A percentile compares a stretch with the other conserved stretches of the same genome.
Evolutionary conservation across 805 yeast genomes (phyloP).

Genomic region (Saccharomycopsis fodiens): DNA sequence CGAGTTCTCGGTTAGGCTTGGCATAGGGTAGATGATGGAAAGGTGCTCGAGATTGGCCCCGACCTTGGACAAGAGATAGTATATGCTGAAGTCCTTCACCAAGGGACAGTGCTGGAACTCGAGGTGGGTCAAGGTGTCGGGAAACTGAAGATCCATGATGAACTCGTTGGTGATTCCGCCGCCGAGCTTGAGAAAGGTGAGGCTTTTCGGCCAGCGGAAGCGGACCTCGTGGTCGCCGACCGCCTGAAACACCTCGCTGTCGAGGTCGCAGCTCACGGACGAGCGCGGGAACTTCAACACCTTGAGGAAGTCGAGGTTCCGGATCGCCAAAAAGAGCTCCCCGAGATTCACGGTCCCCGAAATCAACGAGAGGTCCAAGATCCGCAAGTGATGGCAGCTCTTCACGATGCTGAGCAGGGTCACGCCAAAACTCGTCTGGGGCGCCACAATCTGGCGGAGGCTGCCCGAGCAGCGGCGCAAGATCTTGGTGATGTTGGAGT

Average conservation of each 20-base stretch:
- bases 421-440: slow-evolving; percentile 90
- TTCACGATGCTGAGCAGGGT: slow-evolving; percentile 81
- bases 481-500: slow-evolving; percentile 78
- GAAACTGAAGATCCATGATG: slow-evolving; percentile 61
- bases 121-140: slow-evolving; percentile 57
- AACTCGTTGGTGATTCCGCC: slow-evolving; percentile 89
- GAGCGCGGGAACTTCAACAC: slow-evolving; percentile 84
- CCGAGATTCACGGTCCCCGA: slow-evolving; percentile 83
- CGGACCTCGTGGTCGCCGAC: slow-evolving; percentile 30
- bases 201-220: slow-evolving; percentile 69
- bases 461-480: slow-evolving; percentile 66
- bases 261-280: slow-evolving; percentile 50
- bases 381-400: slow-evolving; percentile 54
- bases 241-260: slow-evolving; percentile 24
- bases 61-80: slow-evolving; percentile 49
- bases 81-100: slow-evolving; percentile 57
- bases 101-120: slow-evolving; percentile 87
- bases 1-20: slow-evolving; percentile 58
- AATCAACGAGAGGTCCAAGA: slow-evolving; percentile 74
- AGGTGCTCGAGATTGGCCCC: slow-evolving; percentile 61
- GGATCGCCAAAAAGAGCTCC: slow-evolving; percentile 71
- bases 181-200: slow-evolving; percentile 66
- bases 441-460: slow-evolving; percentile 71
- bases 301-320: slow-evolving; percentile 52
- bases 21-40: slow-evolving; percentile 83